These are phyloP conservation scores for Rehmannia glutinosa DNA, from an alignment of 257 asterid genomes.

Conservation along the genomic window DNA sequence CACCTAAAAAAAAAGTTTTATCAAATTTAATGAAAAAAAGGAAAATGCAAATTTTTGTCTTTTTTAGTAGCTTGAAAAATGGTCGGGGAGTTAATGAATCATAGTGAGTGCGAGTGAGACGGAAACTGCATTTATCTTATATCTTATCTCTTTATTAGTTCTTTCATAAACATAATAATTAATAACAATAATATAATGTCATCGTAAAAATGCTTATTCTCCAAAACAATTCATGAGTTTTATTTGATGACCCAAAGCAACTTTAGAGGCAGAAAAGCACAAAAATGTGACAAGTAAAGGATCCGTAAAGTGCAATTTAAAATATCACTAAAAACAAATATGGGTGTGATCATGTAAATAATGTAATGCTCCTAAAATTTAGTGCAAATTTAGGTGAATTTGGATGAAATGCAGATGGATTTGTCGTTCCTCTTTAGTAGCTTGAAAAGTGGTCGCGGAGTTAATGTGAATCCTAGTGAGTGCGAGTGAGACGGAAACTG, in stretches of 20 bases:
- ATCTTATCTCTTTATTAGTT: too few relatives aligned
- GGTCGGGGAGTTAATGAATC: conserved; percentile 25
- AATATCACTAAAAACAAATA: too few relatives aligned
- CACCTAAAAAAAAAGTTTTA: conserved; percentile 8
- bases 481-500: conserved; percentile 34
- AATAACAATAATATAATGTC: too few relatives aligned
- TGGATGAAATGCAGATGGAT: conserved; percentile 17
- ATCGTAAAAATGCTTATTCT: too few relatives aligned
- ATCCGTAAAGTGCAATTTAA: conserved; percentile 11
- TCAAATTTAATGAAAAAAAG: conserved; percentile 22
- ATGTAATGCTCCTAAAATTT: neutral
- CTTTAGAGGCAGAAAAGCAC: too few relatives aligned
- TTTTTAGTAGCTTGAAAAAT: conserved; percentile 15
- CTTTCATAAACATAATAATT: too few relatives aligned
- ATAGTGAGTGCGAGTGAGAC: conserved; percentile 30
- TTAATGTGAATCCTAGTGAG: conserved; percentile 25
- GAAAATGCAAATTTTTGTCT: conserved; percentile 28
- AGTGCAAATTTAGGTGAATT: conserved; percentile 37
- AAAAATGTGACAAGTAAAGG: neutral
- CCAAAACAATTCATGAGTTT: too few relatives aligned
- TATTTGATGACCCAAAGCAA: too few relatives aligned
- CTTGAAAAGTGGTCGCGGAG: conserved; percentile 25
- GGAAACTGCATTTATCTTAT: conserved; percentile 26
- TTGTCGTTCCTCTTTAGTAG: conserved; percentile 17
- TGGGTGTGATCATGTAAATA: too few relatives aligned